A percentile compares a stretch with the other conserved stretches of the same genome.
These are phyloP conservation scores for Alternaria sp. DNA, from an alignment of 2,329 filamentous ascomycete species.

Conservation along the genomic window DNA sequence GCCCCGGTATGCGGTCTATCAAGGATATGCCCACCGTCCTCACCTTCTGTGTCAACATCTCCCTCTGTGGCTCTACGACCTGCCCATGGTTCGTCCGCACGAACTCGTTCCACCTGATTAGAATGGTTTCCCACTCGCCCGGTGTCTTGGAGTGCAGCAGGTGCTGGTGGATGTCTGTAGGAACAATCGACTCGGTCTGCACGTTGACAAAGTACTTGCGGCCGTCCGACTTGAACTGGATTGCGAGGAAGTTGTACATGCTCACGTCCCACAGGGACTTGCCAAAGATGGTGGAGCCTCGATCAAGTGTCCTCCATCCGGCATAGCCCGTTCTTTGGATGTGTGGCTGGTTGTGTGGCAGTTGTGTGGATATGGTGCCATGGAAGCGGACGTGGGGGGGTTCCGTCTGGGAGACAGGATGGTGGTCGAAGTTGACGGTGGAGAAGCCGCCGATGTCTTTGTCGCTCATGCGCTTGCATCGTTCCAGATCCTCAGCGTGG, in stretches of 20 bases:
- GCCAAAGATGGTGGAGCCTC: constrained; percentile 81
- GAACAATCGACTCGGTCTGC: constrained; percentile 91
- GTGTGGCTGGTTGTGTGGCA: constrained; percentile 76
- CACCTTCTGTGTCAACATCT: constrained; percentile 86
- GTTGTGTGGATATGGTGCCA: constrained; percentile 83
- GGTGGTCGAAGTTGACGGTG: constrained; percentile 72
- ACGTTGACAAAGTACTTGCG: constrained; percentile 94
- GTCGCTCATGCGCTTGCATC: constrained; percentile 82
- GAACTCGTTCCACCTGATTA: constrained; percentile 90
- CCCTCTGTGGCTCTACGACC: constrained; percentile 90
- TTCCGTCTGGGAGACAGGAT: constrained; percentile 54
- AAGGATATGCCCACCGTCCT: constrained; percentile 84
- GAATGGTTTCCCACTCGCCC: constrained; percentile 93
- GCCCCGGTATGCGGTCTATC: constrained; percentile 86
- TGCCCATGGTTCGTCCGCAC: constrained; percentile 92
- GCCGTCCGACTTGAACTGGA: constrained; percentile 89
- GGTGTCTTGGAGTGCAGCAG: constrained; percentile 78
- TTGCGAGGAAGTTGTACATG: constrained; percentile 82
- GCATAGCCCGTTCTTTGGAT: constrained; percentile 85
- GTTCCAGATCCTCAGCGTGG: constrained; percentile 49
- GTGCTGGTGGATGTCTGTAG: constrained; percentile 96
- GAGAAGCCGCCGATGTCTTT: constrained; percentile 87
- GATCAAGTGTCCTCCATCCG: constrained; percentile 84
- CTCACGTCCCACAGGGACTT: constrained; percentile 87
- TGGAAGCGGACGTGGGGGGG: constrained; percentile 80